phyloP scores from a whole-genome alignment of 2,329 filamentous ascomycete genomes.

The Magnaporthiopsis poae region DNA sequence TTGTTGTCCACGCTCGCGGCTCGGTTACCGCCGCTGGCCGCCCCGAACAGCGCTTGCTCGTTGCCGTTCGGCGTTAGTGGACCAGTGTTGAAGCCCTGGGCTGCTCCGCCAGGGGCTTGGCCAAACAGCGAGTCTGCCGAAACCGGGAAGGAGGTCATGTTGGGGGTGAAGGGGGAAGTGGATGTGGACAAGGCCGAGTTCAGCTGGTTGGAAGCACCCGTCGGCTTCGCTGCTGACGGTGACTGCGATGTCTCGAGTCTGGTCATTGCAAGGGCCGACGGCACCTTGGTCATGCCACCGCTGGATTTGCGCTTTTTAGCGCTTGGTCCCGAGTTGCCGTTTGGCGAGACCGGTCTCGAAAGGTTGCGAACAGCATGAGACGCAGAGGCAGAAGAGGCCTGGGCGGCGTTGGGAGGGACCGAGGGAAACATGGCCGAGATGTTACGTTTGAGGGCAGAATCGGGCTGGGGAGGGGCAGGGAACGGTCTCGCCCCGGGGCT shows the following conservation, averaged over 20 bases:
- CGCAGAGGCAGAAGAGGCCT: slow-evolving; percentile 15
- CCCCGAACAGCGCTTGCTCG: slow-evolving; percentile 48
- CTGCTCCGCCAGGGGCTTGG: slow-evolving; percentile 27
- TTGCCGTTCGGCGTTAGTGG: slow-evolving; percentile 59
- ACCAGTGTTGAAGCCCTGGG: slow-evolving; percentile 40
- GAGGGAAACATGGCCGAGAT: slow-evolving; percentile 24
- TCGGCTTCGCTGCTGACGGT: slow-evolving; percentile 25
- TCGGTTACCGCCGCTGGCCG: slow-evolving; percentile 34
- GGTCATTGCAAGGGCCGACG: slow-evolving; percentile 71
- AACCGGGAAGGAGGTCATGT: slow-evolving; percentile 32
- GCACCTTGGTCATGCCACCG: slow-evolving; percentile 52
- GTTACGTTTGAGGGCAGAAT: neutral
- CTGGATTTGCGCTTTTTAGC: slow-evolving; percentile 78
- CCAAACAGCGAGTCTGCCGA: slow-evolving; percentile 33
- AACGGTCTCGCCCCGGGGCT: slow-evolving; percentile 23
- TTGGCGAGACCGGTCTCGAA: slow-evolving; percentile 67
- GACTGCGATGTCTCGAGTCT: slow-evolving; percentile 54
- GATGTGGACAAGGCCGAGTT: slow-evolving; percentile 26
- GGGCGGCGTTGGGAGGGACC: neutral
- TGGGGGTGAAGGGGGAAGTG: slow-evolving; percentile 46
- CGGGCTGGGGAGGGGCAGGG: neutral
- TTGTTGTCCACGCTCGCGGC: slow-evolving; percentile 54
- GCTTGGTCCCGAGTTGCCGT: slow-evolving; percentile 51
- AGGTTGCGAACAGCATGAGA: slow-evolving; percentile 42
- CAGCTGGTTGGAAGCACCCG: slow-evolving; percentile 14